A percentile compares a stretch with the other conserved stretches of the same genome.
Evolutionary conservation across 2,329 filamentous ascomycete genomes (phyloP).

Genomic region (Colletotrichum viniferum): DNA sequence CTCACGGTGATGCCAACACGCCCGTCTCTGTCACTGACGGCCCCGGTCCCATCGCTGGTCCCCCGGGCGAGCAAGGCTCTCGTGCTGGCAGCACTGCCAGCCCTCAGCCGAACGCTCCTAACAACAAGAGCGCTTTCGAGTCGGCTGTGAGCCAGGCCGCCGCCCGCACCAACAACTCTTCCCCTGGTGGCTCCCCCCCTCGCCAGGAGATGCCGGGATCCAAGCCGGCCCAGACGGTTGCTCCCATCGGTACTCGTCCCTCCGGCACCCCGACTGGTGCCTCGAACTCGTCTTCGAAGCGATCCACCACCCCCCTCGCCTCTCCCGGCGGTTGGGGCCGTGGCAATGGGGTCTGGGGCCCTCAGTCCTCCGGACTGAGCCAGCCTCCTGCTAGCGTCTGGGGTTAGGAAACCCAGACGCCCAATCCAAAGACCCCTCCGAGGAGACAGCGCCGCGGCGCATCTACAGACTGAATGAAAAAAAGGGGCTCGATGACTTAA

Average conservation of each 20-base stretch:
- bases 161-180: constrained; percentile 83
- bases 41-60: constrained; percentile 48
- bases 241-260: constrained; percentile 92
- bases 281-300: constrained; percentile 64
- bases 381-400: constrained; percentile 87
- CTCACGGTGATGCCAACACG: constrained; percentile 56
- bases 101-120: constrained; percentile 71
- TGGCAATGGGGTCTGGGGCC: constrained; percentile 82
- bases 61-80: constrained; percentile 60
- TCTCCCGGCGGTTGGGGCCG: constrained; percentile 86
- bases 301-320: constrained; percentile 87
- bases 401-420: constrained; percentile 62
- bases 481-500: neutral
- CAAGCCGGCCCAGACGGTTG: constrained; percentile 70
- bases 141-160: constrained; percentile 70
- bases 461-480: neutral
- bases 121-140: constrained; percentile 64
- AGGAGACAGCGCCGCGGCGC: neutral
- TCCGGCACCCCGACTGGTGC: constrained; percentile 56
- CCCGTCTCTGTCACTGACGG: constrained; percentile 44
- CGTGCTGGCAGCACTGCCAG: constrained; percentile 87
- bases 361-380: constrained; percentile 76
- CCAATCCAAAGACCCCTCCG: neutral
- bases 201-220: constrained; percentile 62
- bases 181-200: constrained; percentile 79